Percentiles rank a stretch among this genome's conserved stretches.
These are phyloP conservation scores for Isoetes taiwanensis DNA, from an alignment of 75 land plant species.

Conservation along the genomic window DNA sequence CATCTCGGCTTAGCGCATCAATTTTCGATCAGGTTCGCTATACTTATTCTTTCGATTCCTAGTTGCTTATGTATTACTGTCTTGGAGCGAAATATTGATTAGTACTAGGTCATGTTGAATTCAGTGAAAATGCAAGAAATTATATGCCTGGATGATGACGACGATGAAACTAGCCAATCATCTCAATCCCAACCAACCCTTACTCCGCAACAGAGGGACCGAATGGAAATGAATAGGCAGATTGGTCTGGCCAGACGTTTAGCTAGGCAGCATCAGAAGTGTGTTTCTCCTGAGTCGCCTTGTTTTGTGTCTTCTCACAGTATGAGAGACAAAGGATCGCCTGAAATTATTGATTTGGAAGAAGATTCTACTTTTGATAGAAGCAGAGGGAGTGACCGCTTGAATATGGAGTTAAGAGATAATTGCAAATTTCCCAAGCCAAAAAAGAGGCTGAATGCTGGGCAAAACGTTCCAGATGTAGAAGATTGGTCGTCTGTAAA, in stretches of 20 bases:
- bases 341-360: not conserved
- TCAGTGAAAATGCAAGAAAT: slow-evolving; percentile 9
- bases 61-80: too few relatives aligned
- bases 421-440: not conserved
- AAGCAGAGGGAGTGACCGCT: not conserved
- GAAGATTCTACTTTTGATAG: not conserved
- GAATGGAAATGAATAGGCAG: slow-evolving; percentile 18
- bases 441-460: not conserved
- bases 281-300: not conserved
- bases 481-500: slow-evolving; percentile 21
- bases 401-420: not conserved
- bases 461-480: not conserved
- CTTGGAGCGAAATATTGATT: too few relatives aligned
- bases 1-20: too few relatives aligned
- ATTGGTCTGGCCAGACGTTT: slow-evolving; percentile 20
- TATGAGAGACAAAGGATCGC: not conserved
- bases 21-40: too few relatives aligned
- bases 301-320: not conserved
- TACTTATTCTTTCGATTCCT: too few relatives aligned
- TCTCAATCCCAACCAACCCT: slow-evolving; percentile 5
- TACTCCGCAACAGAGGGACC: slow-evolving; percentile 24
- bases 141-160: slow-evolving; percentile 12
- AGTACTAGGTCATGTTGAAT: too few relatives aligned
- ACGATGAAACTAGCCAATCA: not conserved
- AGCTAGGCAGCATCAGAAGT: slow-evolving; percentile 8